These are phyloP conservation scores for Colletotrichum sp. DNA, from an alignment of 2,329 filamentous ascomycete genomes.

Conservation along the genomic window DNA sequence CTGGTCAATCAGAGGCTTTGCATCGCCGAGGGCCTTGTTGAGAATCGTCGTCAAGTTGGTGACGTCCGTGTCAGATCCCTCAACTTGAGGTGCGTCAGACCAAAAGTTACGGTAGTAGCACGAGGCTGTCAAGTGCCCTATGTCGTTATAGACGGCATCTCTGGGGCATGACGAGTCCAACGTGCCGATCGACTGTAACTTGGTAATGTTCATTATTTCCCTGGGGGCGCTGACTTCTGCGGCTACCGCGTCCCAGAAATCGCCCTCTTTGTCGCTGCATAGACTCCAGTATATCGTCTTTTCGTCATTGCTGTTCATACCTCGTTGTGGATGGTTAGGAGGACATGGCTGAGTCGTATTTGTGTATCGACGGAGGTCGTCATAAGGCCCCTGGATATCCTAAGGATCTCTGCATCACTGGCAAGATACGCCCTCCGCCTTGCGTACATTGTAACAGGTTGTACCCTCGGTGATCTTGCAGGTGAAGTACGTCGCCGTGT, in stretches of 20 bases:
- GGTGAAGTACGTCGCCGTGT: too few species aligned
- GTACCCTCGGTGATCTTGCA: not conserved
- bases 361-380: too few species aligned
- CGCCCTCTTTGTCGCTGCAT: not conserved
- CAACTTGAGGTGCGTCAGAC: not conserved
- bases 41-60: not conserved
- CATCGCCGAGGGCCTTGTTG: not conserved
- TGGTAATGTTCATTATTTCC: not conserved
- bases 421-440: not conserved
- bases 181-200: not conserved
- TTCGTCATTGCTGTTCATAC: not conserved
- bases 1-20: too few species aligned
- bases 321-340: rapidly evolving
- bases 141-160: not conserved
- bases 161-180: not conserved
- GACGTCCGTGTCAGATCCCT: not conserved
- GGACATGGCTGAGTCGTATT: not conserved
- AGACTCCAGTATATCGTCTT: not conserved
- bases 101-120: not conserved
- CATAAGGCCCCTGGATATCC: too few species aligned
- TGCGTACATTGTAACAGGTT: not conserved
- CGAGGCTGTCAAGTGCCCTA: not conserved
- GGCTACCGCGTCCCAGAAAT: not conserved
- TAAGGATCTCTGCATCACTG: too few species aligned
- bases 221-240: not conserved